Evolutionary conservation across 2,329 filamentous ascomycete genomes (phyloP).

Genomic region (Dothistroma septosporum): DNA sequence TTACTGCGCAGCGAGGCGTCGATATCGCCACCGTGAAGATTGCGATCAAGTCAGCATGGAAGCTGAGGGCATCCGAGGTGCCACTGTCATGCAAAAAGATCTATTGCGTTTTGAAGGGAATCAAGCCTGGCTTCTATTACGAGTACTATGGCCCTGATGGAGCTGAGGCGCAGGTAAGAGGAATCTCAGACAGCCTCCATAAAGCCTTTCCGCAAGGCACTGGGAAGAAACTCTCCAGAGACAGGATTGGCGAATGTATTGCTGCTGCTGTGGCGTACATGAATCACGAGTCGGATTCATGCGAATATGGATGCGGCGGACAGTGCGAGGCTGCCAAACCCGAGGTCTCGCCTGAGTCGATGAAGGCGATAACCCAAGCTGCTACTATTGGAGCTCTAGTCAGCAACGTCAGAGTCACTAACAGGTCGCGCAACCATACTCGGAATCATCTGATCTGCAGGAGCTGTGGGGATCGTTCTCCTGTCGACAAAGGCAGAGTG

Average conservation of each 20-base stretch:
- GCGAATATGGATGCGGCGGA: conserved; percentile 7
- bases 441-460: background rate
- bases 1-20: background rate
- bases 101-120: conserved; percentile 11
- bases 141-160: conserved; percentile 7
- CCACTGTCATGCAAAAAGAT: conserved; percentile 11
- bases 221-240: conserved; percentile 7
- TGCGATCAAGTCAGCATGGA: conserved; percentile 1
- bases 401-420: background rate
- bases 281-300: conserved; percentile 7
- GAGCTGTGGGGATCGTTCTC: conserved; percentile 1
- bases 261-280: conserved; percentile 11
- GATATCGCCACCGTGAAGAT: background rate
- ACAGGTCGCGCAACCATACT: background rate
- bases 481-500: background rate
- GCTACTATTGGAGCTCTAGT: background rate
- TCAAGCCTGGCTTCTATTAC: conserved; percentile 14
- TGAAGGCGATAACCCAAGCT: background rate
- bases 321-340: conserved; percentile 1
- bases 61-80: background rate
- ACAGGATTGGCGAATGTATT: conserved; percentile 1
- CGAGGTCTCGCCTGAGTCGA: background rate
- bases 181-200: conserved; percentile 6
- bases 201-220: conserved; percentile 10
- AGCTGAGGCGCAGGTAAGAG: conserved; percentile 11